These are phyloP conservation scores for Coemansia sp. DNA, from an alignment of 192 early-diverging fungal genomes.

Conservation along the genomic window DNA sequence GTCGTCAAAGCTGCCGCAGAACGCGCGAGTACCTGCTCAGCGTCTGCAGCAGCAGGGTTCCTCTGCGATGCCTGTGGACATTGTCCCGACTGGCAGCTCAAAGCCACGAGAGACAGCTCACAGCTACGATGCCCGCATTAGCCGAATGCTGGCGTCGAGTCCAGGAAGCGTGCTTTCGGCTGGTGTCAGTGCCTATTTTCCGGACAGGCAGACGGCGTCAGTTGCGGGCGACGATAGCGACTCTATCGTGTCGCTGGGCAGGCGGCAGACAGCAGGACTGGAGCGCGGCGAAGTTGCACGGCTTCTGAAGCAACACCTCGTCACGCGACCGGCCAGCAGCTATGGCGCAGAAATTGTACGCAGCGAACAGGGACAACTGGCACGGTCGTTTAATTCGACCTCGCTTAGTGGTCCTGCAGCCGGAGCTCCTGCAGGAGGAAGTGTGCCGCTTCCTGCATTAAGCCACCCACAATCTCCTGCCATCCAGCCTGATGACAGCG, in stretches of 20 bases:
- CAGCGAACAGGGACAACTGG: background rate
- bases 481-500: conserved; percentile 27
- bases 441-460: background rate
- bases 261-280: conserved; percentile 16
- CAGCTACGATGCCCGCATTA: conserved; percentile 16
- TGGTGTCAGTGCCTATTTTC: background rate
- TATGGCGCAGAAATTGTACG: conserved; percentile 1
- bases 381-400: conserved; percentile 1
- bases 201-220: background rate
- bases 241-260: conserved; percentile 17
- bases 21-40: background rate
- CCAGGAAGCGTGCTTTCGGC: background rate
- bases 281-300: conserved; percentile 59
- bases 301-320: conserved; percentile 68
- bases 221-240: conserved; percentile 22
- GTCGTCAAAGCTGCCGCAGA: background rate
- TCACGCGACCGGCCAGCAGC: conserved; percentile 56
- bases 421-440: background rate
- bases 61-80: conserved; percentile 12
- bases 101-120: conserved; percentile 1
- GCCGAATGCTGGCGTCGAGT: conserved; percentile 11
- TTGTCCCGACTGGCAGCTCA: background rate
- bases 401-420: background rate
- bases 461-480: background rate
- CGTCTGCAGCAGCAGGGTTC: background rate